Conservation (phyloP, 768 basidiomycete species). For the Naganishia kalamii region DNA sequence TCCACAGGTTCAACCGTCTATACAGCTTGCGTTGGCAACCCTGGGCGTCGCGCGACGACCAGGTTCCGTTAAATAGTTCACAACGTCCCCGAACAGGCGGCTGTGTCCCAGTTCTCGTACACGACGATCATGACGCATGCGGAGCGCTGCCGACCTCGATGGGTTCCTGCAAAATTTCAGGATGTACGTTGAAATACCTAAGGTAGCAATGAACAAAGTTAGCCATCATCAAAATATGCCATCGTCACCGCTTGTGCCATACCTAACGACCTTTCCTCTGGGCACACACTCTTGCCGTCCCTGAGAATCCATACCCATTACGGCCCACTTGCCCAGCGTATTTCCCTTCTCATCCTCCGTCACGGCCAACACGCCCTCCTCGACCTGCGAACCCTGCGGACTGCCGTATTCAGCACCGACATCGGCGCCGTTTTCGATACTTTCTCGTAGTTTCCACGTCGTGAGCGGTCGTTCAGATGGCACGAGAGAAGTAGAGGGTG, state of each 20-base stretch:
- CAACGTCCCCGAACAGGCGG: neutral
- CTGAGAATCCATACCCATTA: slow-evolving; percentile 47
- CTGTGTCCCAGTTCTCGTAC: too few species aligned
- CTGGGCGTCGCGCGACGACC: too few species aligned
- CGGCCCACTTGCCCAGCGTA: slow-evolving; percentile 19
- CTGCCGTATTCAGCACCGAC: slow-evolving; percentile 1
- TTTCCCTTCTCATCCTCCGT: slow-evolving; percentile 54
- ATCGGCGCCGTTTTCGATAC: slow-evolving; percentile 7
- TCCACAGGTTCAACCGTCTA: too few species aligned
- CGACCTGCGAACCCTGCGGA: slow-evolving; percentile 43
- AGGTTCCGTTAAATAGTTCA: neutral
- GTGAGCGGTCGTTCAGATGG: slow-evolving; percentile 42
- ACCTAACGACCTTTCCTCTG: slow-evolving; percentile 65
- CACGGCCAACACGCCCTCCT: slow-evolving; percentile 77
- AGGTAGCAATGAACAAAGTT: neutral
- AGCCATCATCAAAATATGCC: neutral
- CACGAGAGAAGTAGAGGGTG: slow-evolving; percentile 57
- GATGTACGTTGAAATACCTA: slow-evolving; percentile 56
- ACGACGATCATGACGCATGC: neutral
- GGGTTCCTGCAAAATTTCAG: slow-evolving; percentile 48
- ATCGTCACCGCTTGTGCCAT: neutral
- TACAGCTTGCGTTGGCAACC: too few species aligned
- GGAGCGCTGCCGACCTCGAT: neutral
- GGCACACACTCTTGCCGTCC: slow-evolving; percentile 50
- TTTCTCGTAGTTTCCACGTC: slow-evolving; percentile 21